phyloP scores from a whole-genome alignment of 148 eudicot genomes.

The Linanthus parryae region DNA sequence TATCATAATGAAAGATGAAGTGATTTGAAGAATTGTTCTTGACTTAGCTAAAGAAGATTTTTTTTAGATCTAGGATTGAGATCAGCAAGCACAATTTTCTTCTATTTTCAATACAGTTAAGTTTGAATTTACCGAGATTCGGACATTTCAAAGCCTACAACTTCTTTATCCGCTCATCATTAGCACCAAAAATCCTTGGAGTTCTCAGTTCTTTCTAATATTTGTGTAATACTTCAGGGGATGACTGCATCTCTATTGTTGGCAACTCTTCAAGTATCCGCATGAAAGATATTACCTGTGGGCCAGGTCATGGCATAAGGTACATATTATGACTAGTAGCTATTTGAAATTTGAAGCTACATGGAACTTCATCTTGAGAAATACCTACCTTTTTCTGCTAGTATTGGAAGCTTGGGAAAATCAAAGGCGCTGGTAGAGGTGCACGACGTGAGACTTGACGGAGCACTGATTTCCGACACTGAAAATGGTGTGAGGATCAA shows the following conservation, averaged over 20 bases:
- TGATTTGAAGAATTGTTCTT: too few species aligned
- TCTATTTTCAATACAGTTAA: too few species aligned
- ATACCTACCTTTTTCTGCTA: conserved; percentile 12
- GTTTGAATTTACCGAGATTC: too few species aligned
- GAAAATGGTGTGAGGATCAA: conserved; percentile 86
- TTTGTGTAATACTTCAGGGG: conserved; percentile 42
- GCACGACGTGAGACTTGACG: conserved; percentile 49
- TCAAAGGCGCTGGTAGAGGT: conserved; percentile 42
- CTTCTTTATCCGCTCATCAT: too few species aligned
- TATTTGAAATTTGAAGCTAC: not conserved
- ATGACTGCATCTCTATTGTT: conserved; percentile 89
- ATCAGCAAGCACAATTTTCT: too few species aligned
- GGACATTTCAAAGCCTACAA: too few species aligned
- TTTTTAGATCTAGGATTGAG: too few species aligned
- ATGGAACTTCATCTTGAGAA: conserved; percentile 1
- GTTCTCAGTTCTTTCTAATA: not conserved
- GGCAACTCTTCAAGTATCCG: conserved; percentile 60
- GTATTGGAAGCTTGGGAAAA: conserved; percentile 93
- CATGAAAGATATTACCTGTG: conserved; percentile 49
- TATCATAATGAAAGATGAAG: too few species aligned
- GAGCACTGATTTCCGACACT: conserved; percentile 59
- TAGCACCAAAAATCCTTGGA: too few species aligned
- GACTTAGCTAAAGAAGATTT: too few species aligned
- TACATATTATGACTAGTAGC: conserved; percentile 14
- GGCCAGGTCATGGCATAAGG: conserved; percentile 99